A percentile compares a stretch with the other conserved stretches of the same genome.
Conservation (phyloP, 345 rosid species). For the Populus nigra region DNA sequence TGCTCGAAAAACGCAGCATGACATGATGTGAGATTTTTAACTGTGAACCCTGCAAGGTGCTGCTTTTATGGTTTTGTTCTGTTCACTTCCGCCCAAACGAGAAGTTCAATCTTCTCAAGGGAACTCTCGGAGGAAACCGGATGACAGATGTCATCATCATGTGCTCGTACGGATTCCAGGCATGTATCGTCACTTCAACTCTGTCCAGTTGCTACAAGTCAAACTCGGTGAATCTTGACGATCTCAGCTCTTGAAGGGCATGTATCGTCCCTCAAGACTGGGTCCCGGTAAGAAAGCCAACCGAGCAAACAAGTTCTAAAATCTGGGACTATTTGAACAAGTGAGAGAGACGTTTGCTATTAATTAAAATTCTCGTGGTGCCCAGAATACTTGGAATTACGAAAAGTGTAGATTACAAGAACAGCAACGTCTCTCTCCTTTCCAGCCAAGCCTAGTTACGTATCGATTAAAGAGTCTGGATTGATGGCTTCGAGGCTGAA, state of each 20-base stretch:
- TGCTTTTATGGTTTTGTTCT: too few species aligned
- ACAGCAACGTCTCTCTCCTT: neutral
- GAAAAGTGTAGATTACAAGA: neutral
- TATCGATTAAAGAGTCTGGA: neutral
- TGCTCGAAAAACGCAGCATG: too few species aligned
- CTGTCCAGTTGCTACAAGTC: too few species aligned
- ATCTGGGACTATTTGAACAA: neutral
- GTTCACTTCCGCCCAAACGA: neutral
- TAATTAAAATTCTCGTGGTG: neutral
- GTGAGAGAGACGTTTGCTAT: neutral
- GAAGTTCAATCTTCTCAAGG: neutral
- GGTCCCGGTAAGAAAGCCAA: neutral
- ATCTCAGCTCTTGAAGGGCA: too few species aligned
- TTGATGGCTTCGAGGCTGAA: neutral
- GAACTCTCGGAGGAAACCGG: neutral
- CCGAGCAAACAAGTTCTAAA: too few species aligned
- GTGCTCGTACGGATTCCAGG: neutral
- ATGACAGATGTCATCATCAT: neutral
- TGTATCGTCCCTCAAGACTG: neutral
- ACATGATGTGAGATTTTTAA: too few species aligned
- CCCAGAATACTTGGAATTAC: neutral
- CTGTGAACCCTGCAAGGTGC: too few species aligned
- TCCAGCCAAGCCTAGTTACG: neutral
- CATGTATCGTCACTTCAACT: neutral
- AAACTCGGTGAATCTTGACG: too few species aligned